A percentile compares a stretch with the other conserved stretches of the same genome.
Evolutionary conservation across 345 rosid species (phyloP).

Genomic region (Nephelium lappaceum): DNA sequence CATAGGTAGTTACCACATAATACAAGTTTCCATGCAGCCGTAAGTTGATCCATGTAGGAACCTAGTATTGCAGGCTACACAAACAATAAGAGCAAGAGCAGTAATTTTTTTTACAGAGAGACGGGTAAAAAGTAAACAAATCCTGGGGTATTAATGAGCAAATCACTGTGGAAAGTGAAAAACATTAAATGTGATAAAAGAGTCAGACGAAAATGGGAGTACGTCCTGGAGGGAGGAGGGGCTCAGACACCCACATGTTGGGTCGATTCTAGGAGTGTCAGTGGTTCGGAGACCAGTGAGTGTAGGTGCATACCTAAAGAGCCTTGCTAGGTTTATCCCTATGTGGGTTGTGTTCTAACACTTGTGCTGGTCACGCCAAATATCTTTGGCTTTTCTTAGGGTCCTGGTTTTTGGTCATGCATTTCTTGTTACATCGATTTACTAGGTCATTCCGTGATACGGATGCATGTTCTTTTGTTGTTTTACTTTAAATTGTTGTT

Average conservation of each 20-base stretch:
- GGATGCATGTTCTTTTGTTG: neutral
- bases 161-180: conserved; percentile 14
- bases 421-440: neutral
- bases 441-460: neutral
- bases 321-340: neutral
- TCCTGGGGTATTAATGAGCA: conserved; percentile 14
- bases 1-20: neutral
- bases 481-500: neutral
- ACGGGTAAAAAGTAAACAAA: neutral
- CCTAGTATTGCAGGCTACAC: conserved; percentile 28
- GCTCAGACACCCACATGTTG: conserved; percentile 25
- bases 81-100: neutral
- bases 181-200: neutral
- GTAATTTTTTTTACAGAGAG: neutral
- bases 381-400: neutral
- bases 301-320: neutral
- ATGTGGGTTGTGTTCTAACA: neutral
- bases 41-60: conserved; percentile 11
- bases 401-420: neutral
- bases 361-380: neutral
- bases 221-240: neutral
- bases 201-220: neutral
- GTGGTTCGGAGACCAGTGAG: conserved; percentile 21
- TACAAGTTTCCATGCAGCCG: conserved; percentile 27
- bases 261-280: conserved; percentile 27